Base-by-base conservation (phyloP, 768 basidiomycete species). In the Russula vinacea region DNA sequence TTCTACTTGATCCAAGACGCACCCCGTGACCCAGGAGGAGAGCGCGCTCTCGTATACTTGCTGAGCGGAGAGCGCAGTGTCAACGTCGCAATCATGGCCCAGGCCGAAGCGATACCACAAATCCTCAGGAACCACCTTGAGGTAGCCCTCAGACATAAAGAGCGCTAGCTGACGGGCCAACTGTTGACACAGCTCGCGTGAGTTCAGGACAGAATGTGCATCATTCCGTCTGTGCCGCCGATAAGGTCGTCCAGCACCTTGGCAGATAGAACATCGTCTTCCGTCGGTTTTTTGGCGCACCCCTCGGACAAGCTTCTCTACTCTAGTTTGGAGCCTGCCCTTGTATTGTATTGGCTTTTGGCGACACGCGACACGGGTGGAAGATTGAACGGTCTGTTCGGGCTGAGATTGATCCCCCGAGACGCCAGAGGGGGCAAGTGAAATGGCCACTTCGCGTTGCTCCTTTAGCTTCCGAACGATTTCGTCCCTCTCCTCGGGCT, bases 101-200 rank as follows among this genome's bases (percentile, higher is more conserved):
- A 51, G 14, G 29, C 64, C 60, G 9, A 56, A 44, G 32, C 54
- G 54, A 40, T 61, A 61, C 64, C 59, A 65, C 7, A 65, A 11
- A 29, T 65, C 64, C n/a, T 65, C 64, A 4, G 64, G 64, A 5
- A 61, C 56, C 14, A 65, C 54, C 26, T 54, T 24, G 40, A 49
- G 49, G 35, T 65, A 65, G 26, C 64, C 64, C 14, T 65, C 64
- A 1, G 64, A 65, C 64, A 65, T 65, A 26, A 65, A 65, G 37
- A 65, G 24, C 4, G 64, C 60, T 16, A 65, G 49, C n/a, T 65
- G 64, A 26, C 55, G 64, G 24, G 64, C 64, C 49, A 61, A 47
- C 45, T 65, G 59, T 32, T 37, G 59, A 49, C 59, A 65, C n/a
- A 57, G 16, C 19, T 61, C 60, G 14, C 5, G 55, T 24, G 64